Percentiles rank a stretch among this genome's conserved stretches.
Conservation (phyloP, 257 asterid genomes). For the Nicotiana noctiflora region DNA sequence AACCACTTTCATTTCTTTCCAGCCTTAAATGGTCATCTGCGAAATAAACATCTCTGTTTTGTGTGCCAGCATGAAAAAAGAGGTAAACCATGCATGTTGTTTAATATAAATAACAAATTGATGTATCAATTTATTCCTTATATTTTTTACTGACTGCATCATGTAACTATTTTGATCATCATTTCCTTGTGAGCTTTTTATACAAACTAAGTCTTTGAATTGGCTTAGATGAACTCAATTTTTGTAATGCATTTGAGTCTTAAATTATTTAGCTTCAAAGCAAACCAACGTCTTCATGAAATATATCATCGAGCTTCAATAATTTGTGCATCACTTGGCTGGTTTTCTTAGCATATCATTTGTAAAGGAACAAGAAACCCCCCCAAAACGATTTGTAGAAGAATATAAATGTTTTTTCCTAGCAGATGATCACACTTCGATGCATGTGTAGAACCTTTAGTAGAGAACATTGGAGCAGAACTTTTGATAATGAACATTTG, state of each 20-base stretch:
- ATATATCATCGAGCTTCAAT: background rate
- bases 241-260: background rate
- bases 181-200: background rate
- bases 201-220: background rate
- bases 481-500: background rate
- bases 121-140: background rate
- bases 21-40: background rate
- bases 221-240: background rate
- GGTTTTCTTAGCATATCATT: background rate
- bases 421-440: background rate
- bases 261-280: background rate
- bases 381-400: background rate
- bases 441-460: background rate
- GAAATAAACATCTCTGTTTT: background rate
- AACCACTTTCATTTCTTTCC: background rate
- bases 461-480: background rate
- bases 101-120: too few relatives aligned
- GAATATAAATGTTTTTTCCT: background rate
- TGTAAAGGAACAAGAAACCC: background rate
- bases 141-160: background rate
- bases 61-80: background rate
- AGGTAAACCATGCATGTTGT: background rate
- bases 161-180: background rate
- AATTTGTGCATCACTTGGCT: background rate
- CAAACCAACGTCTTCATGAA: background rate